Evolutionary conservation across 1,284 basidiomycete genomes (phyloP).

Genomic region (Rhodotorula sp.): DNA sequence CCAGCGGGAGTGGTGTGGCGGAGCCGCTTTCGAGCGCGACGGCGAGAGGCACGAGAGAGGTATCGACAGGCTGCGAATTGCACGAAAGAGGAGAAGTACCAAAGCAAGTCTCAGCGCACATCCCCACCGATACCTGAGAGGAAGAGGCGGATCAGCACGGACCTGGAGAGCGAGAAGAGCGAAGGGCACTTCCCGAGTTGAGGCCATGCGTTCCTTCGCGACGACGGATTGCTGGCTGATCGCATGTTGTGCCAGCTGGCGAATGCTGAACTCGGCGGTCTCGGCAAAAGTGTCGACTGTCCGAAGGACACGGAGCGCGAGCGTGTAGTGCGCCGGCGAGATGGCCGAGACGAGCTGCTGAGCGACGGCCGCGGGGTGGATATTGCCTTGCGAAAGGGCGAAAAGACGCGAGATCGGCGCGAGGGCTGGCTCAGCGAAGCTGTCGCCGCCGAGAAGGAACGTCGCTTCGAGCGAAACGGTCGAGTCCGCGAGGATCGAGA

Average conservation of each 20-base stretch:
- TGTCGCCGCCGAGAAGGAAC: slow-evolving; percentile 1
- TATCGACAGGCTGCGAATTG: slow-evolving; percentile 39
- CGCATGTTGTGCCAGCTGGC: slow-evolving; percentile 22
- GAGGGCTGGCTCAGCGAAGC: slow-evolving; percentile 24
- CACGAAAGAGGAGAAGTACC: background rate
- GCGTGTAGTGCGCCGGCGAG: slow-evolving; percentile 12
- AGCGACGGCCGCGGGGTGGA: background rate
- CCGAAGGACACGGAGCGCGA: slow-evolving; percentile 31
- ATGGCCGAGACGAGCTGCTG: slow-evolving; percentile 20
- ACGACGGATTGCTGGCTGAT: slow-evolving; percentile 6
- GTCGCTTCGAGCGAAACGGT: background rate
- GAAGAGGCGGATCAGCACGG: slow-evolving; percentile 25
- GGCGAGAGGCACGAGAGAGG: slow-evolving; percentile 27
- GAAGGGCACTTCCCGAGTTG: slow-evolving; percentile 28
- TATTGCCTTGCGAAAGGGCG: background rate
- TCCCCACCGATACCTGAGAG: background rate
- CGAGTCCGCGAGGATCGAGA: slow-evolving; percentile 54
- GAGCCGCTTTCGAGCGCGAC: slow-evolving; percentile 10
- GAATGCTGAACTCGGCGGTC: slow-evolving; percentile 17
- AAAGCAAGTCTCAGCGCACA: slow-evolving; percentile 17
- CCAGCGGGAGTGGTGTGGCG: background rate
- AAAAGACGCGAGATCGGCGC: slow-evolving; percentile 12
- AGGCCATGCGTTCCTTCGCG: slow-evolving; percentile 11
- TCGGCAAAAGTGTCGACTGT: slow-evolving; percentile 8
- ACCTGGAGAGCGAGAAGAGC: slow-evolving; percentile 30